Conservation (phyloP, 2,329 filamentous ascomycete genomes). For the Aschersonia sp. region DNA sequence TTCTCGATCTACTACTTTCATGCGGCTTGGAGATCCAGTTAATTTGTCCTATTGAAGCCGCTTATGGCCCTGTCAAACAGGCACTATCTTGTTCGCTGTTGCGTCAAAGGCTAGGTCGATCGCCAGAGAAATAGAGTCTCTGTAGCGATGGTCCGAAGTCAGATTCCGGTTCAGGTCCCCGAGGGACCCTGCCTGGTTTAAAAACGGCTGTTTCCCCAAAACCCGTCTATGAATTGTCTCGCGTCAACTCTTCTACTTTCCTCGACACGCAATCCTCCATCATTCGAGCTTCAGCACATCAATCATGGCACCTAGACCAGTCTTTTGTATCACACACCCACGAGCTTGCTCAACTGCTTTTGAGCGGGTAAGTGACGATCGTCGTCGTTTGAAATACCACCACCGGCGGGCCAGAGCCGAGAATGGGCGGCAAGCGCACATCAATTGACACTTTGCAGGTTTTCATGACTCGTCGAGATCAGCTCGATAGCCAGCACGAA, state of each 20-base stretch:
- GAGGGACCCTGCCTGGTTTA: background rate
- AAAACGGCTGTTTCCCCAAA: background rate
- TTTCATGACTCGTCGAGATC: slow-evolving; percentile 86
- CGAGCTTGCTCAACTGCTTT: slow-evolving; percentile 94
- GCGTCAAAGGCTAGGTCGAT: background rate
- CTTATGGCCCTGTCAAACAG: background rate
- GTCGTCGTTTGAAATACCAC: background rate
- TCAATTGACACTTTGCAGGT: slow-evolving; percentile 39
- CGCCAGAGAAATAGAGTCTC: background rate
- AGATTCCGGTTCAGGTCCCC: background rate
- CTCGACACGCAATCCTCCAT: background rate
- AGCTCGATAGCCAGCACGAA: slow-evolving; percentile 76
- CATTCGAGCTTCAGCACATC: background rate
- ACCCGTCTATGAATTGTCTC: background rate
- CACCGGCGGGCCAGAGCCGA: background rate
- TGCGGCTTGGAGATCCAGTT: background rate
- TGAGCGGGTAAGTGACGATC: slow-evolving; percentile 55
- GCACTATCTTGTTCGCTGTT: no score
- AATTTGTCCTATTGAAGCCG: background rate
- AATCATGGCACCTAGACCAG: slow-evolving; percentile 25
- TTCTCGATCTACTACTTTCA: background rate
- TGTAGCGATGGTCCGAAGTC: background rate
- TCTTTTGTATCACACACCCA: slow-evolving; percentile 90
- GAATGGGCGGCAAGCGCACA: background rate
- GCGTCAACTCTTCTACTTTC: background rate